phyloP scores from a whole-genome alignment of 768 basidiomycete genomes.

The Pleurotus tuoliensis region DNA sequence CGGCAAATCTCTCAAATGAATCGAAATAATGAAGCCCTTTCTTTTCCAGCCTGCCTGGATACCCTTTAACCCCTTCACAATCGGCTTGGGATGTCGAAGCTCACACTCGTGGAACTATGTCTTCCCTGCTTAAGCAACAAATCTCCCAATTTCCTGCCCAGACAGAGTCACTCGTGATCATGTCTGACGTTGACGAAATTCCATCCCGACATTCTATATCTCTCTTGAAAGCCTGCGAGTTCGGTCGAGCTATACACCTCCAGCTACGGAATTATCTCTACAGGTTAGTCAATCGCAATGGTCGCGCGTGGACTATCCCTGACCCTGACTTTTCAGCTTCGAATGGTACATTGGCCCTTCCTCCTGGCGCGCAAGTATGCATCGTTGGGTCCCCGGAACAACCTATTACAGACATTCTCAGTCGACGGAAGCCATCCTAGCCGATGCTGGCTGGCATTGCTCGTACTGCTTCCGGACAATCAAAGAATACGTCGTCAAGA shows the following conservation, averaged over 20 bases:
- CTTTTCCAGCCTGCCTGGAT: conserved; percentile 38
- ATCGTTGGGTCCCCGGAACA: conserved; percentile 35
- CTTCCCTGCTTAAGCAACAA: conserved; percentile 35
- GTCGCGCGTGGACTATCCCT: neutral
- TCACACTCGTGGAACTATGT: conserved; percentile 46
- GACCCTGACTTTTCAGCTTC: conserved; percentile 28
- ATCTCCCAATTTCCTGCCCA: conserved; percentile 25
- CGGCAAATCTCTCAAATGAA: neutral
- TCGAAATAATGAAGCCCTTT: neutral
- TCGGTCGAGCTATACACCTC: conserved; percentile 50
- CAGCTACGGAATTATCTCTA: conserved; percentile 61
- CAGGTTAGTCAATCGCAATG: conserved; percentile 30
- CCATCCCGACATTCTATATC: conserved; percentile 47
- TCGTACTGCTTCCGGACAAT: conserved; percentile 63
- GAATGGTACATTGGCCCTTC: conserved; percentile 54
- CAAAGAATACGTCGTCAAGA: conserved; percentile 55
- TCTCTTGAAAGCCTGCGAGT: conserved; percentile 51
- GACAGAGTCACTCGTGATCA: conserved; percentile 44
- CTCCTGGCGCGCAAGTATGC: conserved; percentile 56
- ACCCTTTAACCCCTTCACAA: conserved; percentile 35
- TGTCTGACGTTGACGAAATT: conserved; percentile 64
- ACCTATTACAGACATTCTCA: conserved; percentile 48
- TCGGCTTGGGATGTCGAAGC: conserved; percentile 50
- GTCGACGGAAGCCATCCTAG: conserved; percentile 42
- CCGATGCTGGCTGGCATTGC: conserved; percentile 69